Evolutionary conservation across 768 basidiomycete genomes (phyloP).

Genomic region (Gloeopeniophorella convolvens): DNA sequence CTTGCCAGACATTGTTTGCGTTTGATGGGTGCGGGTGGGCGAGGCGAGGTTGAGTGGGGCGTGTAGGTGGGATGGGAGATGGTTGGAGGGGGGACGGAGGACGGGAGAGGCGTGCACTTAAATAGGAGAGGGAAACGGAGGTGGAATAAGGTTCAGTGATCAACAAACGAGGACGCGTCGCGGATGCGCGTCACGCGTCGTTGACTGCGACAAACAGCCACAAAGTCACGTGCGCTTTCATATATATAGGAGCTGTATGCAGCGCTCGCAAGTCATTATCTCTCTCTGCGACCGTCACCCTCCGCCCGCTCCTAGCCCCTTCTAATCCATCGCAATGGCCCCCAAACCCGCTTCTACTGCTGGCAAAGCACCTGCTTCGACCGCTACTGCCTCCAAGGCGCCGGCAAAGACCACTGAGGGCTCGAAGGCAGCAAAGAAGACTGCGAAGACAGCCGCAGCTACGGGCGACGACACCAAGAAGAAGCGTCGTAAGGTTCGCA

Average conservation of each 20-base stretch:
- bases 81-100: background rate
- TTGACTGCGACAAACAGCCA: conserved; percentile 23
- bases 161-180: conserved; percentile 33
- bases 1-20: conserved; percentile 55
- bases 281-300: conserved; percentile 11
- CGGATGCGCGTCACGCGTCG: conserved; percentile 18
- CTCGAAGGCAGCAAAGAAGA: conserved; percentile 54
- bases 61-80: background rate
- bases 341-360: conserved; percentile 81
- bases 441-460: conserved; percentile 42
- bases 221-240: conserved; percentile 18
- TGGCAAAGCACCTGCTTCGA: conserved; percentile 71
- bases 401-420: conserved; percentile 46
- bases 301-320: conserved; percentile 14
- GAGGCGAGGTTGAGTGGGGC: conserved; percentile 16
- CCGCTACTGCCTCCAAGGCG: conserved; percentile 54
- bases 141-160: conserved; percentile 32
- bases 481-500: conserved; percentile 80
- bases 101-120: conserved; percentile 17
- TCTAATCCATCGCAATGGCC: conserved; percentile 37
- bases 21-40: conserved; percentile 13
- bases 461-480: conserved; percentile 70
- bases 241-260: conserved; percentile 11
- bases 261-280: conserved; percentile 11
- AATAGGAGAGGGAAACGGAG: conserved; percentile 24